Percentiles rank a stretch among this genome's conserved stretches.
Evolutionary conservation across 805 yeast genomes (phyloP).

Genomic region (Saccharomyces mikatae): DNA sequence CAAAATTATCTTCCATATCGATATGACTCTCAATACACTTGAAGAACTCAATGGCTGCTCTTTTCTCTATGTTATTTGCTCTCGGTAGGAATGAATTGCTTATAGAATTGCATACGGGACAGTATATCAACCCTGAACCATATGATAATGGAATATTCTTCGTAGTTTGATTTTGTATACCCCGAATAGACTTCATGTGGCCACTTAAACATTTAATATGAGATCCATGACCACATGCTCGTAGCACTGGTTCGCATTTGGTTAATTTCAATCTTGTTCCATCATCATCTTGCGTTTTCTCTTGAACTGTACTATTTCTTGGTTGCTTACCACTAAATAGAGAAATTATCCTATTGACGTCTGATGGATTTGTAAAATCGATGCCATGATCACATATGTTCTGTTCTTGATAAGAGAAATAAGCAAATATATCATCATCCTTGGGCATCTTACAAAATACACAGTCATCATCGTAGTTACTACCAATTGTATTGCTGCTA

Average conservation of each 20-base stretch:
- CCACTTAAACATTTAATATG: slow-evolving; percentile 71
- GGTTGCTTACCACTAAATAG: background rate
- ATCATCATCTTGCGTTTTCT: background rate
- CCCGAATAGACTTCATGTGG: slow-evolving; percentile 48
- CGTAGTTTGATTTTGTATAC: slow-evolving; percentile 63
- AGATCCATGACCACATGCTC: slow-evolving; percentile 90
- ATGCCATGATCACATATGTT: slow-evolving; percentile 21
- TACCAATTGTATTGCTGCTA: background rate
- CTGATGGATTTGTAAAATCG: slow-evolving; percentile 22
- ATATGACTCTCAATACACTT: background rate
- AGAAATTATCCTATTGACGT: background rate
- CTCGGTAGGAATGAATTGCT: slow-evolving; percentile 80
- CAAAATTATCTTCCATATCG: background rate
- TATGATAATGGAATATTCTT: slow-evolving; percentile 72
- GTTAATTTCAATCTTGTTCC: slow-evolving; percentile 35
- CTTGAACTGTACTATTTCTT: background rate
- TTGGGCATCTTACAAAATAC: slow-evolving; percentile 28
- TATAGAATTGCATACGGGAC: slow-evolving; percentile 86
- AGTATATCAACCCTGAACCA: slow-evolving; percentile 64
- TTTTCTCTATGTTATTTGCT: background rate
- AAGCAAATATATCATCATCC: slow-evolving; percentile 25
- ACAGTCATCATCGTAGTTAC: slow-evolving; percentile 19
- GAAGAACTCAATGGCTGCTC: background rate
- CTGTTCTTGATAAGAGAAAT: slow-evolving; percentile 25
- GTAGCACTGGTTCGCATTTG: slow-evolving; percentile 13